Percentiles rank a stretch among this genome's conserved stretches.
These are phyloP conservation scores for Chalara sp. DNA, from an alignment of 2,329 filamentous ascomycete species.

Conservation along the genomic window DNA sequence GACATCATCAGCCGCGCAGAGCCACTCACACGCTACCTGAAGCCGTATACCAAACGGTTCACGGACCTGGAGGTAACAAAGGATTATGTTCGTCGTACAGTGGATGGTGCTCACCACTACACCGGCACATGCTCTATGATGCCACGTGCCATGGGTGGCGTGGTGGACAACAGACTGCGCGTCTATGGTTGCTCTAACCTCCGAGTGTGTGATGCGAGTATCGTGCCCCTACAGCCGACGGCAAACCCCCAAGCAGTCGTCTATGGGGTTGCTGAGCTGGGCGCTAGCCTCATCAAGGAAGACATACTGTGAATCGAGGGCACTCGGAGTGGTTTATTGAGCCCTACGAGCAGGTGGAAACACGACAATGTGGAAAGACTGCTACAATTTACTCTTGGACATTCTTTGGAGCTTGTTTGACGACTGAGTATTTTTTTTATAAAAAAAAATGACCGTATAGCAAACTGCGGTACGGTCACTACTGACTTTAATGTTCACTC, in stretches of 20 bases:
- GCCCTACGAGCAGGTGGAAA: too few relatives aligned
- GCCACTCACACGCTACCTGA: constrained; percentile 21
- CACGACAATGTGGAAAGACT: too few relatives aligned
- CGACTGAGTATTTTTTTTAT: too few relatives aligned
- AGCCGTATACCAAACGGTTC: constrained; percentile 1
- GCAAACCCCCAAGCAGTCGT: not conserved
- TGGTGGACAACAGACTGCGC: not conserved
- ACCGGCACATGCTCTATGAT: not conserved
- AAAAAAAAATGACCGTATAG: too few relatives aligned
- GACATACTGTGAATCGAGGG: not conserved
- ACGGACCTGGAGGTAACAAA: constrained; percentile 5
- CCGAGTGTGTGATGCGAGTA: not conserved
- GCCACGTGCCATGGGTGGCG: not conserved
- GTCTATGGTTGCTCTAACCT: not conserved
- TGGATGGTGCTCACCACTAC: not conserved
- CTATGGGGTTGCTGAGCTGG: not conserved
- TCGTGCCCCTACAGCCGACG: not conserved
- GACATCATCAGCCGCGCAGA: constrained; percentile 23
- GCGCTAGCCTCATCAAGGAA: constrained; percentile 8
- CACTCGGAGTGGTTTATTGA: too few relatives aligned
- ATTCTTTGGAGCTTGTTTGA: too few relatives aligned
- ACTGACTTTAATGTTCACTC: too few relatives aligned
- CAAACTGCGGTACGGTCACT: too few relatives aligned
- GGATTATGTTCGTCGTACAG: constrained; percentile 4
- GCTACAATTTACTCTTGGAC: too few relatives aligned